phyloP scores from a whole-genome alignment of 176 grass and related monocot genomes.

The Musa troglodytarum region DNA sequence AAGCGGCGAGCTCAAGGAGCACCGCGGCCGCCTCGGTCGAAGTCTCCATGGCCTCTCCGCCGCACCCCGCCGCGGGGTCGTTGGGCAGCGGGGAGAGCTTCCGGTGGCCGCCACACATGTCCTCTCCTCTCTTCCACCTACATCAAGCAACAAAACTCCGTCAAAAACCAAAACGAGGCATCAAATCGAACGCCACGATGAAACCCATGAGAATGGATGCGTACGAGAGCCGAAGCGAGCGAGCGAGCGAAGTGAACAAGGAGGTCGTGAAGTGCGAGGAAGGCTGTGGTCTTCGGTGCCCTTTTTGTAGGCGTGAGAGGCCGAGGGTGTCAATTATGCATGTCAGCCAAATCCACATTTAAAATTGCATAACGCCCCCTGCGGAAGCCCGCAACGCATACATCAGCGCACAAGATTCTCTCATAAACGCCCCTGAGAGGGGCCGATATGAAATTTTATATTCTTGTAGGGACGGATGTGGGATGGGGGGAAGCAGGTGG shows the following conservation, averaged over 20 bases:
- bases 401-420: not conserved
- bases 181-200: not conserved
- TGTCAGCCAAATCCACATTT: no score
- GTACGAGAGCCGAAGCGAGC: not conserved
- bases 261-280: not conserved
- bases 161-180: not conserved
- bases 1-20: slow-evolving; percentile 55
- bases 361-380: no score
- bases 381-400: not conserved
- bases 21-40: slow-evolving; percentile 6
- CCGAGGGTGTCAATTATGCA: not conserved
- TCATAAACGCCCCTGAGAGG: not conserved
- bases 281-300: not conserved
- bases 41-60: not conserved
- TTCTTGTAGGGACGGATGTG: not conserved
- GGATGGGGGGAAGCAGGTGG: not conserved
- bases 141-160: not conserved
- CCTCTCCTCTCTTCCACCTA: not conserved
- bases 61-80: not conserved
- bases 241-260: not conserved
- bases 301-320: not conserved
- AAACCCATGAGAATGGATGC: not conserved
- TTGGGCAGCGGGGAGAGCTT: not conserved
- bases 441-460: not conserved
- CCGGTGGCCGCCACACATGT: not conserved